These are phyloP conservation scores for Pichia thaimueangensis DNA, from an alignment of 805 yeast species.

Conservation along the genomic window DNA sequence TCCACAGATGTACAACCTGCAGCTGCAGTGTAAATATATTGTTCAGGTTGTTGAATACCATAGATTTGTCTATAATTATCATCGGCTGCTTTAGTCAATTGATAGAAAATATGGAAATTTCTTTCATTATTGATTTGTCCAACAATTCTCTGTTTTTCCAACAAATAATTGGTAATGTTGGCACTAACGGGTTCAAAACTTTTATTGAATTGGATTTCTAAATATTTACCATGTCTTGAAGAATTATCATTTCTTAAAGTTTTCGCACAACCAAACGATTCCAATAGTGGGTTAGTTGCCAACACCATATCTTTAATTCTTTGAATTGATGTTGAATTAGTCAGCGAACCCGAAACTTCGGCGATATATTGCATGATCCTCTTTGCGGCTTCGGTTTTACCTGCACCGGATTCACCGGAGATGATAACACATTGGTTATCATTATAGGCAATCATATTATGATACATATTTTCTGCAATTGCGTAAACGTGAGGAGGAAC, in stretches of 20 bases:
- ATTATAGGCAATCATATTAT: constrained; percentile 86
- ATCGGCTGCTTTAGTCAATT: constrained; percentile 86
- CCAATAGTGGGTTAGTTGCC: constrained; percentile 91
- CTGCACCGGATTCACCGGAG: constrained; percentile 97
- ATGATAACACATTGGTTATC: constrained; percentile 97
- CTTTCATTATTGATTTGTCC: constrained; percentile 88
- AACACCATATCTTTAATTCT: constrained; percentile 94
- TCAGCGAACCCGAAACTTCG: constrained; percentile 67
- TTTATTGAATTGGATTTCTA: constrained; percentile 81
- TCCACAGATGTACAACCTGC: constrained; percentile 82
- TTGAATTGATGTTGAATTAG: constrained; percentile 63
- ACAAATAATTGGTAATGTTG: constrained; percentile 86
- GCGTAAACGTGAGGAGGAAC: constrained; percentile 98
- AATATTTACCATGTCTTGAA: constrained; percentile 87
- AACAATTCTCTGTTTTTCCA: constrained; percentile 97
- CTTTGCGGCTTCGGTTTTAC: constrained; percentile 97
- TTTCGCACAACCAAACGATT: constrained; percentile 91
- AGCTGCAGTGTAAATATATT: constrained; percentile 81
- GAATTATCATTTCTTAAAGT: constrained; percentile 85
- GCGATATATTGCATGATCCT: constrained; percentile 97
- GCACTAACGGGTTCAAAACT: constrained; percentile 90
- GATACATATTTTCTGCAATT: constrained; percentile 95
- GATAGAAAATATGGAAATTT: constrained; percentile 95
- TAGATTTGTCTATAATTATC: constrained; percentile 73
- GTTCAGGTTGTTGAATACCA: constrained; percentile 93